Percentiles rank a stretch among this genome's conserved stretches.
phyloP scores from a whole-genome alignment of 106 monocot genomes.

The Cymbidium sinense region DNA sequence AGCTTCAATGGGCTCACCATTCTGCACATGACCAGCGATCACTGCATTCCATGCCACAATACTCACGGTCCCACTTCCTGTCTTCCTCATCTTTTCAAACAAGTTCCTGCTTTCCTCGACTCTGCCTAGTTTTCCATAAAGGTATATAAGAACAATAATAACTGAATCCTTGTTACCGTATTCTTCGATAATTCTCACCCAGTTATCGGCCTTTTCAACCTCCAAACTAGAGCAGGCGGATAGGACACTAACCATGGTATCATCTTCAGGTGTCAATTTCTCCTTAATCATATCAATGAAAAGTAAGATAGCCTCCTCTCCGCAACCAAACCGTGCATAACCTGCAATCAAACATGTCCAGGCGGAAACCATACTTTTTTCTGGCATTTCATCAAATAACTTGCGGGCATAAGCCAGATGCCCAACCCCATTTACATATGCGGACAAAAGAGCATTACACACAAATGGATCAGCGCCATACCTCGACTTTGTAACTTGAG shows the following conservation, averaged over 20 bases:
- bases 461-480: slow-evolving; percentile 17
- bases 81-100: slow-evolving; percentile 41
- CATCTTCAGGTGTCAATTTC: slow-evolving; percentile 11
- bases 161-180: neutral
- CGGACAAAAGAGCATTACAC: slow-evolving; percentile 17
- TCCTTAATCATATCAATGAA: slow-evolving; percentile 27
- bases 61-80: slow-evolving; percentile 32
- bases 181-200: slow-evolving; percentile 9
- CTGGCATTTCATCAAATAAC: slow-evolving; percentile 24
- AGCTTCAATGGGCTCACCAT: slow-evolving; percentile 29
- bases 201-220: slow-evolving; percentile 10
- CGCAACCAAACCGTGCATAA: neutral
- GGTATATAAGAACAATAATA: slow-evolving; percentile 23
- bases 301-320: neutral
- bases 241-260: slow-evolving; percentile 5
- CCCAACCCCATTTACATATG: slow-evolving; percentile 15
- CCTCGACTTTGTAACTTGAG: slow-evolving; percentile 18
- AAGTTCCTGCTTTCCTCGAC: slow-evolving; percentile 25
- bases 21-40: slow-evolving; percentile 51
- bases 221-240: slow-evolving; percentile 26
- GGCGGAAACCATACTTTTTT: slow-evolving; percentile 8
- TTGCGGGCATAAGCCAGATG: slow-evolving; percentile 7
- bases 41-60: slow-evolving; percentile 60
- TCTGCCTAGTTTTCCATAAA: slow-evolving; percentile 26
- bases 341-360: slow-evolving; percentile 25